These are phyloP conservation scores for Microsporum audouinii DNA, from an alignment of 2,329 filamentous ascomycete species.

Conservation along the genomic window DNA sequence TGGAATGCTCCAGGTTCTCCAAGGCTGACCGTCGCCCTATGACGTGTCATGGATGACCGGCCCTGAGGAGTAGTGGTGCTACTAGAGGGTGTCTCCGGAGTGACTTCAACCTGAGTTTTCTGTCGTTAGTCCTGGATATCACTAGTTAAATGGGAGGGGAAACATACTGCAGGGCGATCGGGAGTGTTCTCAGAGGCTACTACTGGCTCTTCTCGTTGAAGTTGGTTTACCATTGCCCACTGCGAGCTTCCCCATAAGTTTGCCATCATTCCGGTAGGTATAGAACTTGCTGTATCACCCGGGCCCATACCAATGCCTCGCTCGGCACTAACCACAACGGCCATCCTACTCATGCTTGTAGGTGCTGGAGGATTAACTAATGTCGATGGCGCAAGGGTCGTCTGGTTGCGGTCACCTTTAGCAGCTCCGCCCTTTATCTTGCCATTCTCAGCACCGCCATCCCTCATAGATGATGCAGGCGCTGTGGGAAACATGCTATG, in stretches of 20 bases:
- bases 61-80: constrained; percentile 16
- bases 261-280: constrained; percentile 77
- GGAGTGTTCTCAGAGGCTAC: constrained; percentile 20
- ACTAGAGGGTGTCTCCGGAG: not conserved
- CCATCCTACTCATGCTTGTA: constrained; percentile 76
- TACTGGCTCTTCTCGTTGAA: constrained; percentile 43
- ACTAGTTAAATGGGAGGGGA: not conserved
- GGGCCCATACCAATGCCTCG: constrained; percentile 53
- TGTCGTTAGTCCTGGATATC: not conserved
- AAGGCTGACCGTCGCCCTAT: constrained; percentile 48
- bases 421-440: constrained; percentile 23
- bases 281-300: constrained; percentile 51
- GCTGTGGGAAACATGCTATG: constrained; percentile 38
- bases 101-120: constrained; percentile 8
- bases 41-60: constrained; percentile 25
- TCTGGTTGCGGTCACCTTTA: constrained; percentile 39
- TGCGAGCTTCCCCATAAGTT: constrained; percentile 88
- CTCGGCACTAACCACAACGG: constrained; percentile 70
- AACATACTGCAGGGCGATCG: constrained; percentile 11
- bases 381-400: constrained; percentile 67
- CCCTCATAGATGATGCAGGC: not conserved
- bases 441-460: constrained; percentile 24
- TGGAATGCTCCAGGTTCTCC: constrained; percentile 30
- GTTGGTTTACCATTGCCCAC: constrained; percentile 58
- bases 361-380: constrained; percentile 70